Base-by-base conservation (phyloP, 495 filamentous ascomycete genomes). In the Chaetomium fimeti region DNA sequence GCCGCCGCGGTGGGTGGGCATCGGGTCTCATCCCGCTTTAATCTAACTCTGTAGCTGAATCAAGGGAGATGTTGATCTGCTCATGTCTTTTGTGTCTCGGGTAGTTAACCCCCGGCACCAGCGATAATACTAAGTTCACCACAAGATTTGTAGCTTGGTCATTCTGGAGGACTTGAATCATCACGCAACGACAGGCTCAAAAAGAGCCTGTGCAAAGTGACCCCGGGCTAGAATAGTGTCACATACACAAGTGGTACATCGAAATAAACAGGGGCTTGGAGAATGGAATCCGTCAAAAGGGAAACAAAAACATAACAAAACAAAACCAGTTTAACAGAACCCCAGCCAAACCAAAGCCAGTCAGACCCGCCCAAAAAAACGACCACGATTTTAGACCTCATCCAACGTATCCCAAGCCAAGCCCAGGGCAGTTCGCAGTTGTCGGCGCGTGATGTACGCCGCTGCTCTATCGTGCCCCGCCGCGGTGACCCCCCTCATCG, bases 331-430 rank as follows among this genome's bases (percentile, higher is more conserved):
- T 69, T 70, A 75, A 63, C 59, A 69, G 72, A 72, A 66, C 67
- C 56, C 69, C 69, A 71, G 48, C 67, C 70, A 72, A 71, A 57
- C 47, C 59, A 61, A 61, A 53, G 8, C 47, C 47, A 61, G 48
- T 53, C 47, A 61, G 47, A 61, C 47, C 59, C 59, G 32, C 59
- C 59, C 59, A 61, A 68, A 38, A 38, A 36, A 56, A 64, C 57
- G 56, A 56, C 64, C 65, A 65, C 68, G 58, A 64, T 71, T 76
- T 70, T 68, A 65, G 67, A 51, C 18, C 62, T 43, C 55, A 53
- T 71, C 72, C 74, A 71, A 75, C 68, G 66, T 69, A 68, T 72
- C 69, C 66, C 68, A 73, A 61, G 66, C 63, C 68, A 68, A 66
- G 57, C 68, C 69, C 54, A 72, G 67, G 64, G 42, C 36, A 29